A percentile compares a stretch with the other conserved stretches of the same genome.
phyloP scores from a whole-genome alignment of 1,139 yeast species.

The Yamadazyma siamensis region DNA sequence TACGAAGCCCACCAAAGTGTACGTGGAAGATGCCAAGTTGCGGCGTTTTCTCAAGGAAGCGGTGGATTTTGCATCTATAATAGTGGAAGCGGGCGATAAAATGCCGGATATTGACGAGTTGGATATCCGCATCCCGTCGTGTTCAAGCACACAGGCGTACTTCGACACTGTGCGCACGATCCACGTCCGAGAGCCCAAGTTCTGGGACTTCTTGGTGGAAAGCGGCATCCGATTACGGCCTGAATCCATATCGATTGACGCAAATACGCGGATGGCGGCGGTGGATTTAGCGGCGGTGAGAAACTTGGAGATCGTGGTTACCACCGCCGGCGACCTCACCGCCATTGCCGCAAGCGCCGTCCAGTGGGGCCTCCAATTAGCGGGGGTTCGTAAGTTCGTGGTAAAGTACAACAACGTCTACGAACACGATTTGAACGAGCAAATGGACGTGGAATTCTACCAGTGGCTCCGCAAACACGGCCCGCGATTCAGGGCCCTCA shows the following conservation, averaged over 20 bases:
- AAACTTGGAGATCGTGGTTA: slow-evolving; percentile 7
- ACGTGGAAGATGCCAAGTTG: slow-evolving; percentile 7
- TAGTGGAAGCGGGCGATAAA: slow-evolving; percentile 7
- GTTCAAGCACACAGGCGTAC: slow-evolving; percentile 1
- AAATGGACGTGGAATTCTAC: slow-evolving; percentile 9
- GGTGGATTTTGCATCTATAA: slow-evolving; percentile 6
- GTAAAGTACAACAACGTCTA: slow-evolving; percentile 7
- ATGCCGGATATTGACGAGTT: slow-evolving; percentile 7
- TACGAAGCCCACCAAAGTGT: slow-evolving; percentile 6
- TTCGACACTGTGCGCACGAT: slow-evolving; percentile 2
- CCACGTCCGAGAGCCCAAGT: slow-evolving; percentile 2
- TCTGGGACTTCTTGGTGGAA: slow-evolving; percentile 4
- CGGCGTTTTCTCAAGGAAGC: slow-evolving; percentile 6
- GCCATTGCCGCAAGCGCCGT: too few relatives aligned
- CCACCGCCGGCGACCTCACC: slow-evolving; percentile 2
- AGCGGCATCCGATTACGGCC: slow-evolving; percentile 4
- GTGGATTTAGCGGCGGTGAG: slow-evolving; percentile 4
- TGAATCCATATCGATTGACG: slow-evolving; percentile 6
- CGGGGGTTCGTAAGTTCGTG: slow-evolving; percentile 7
- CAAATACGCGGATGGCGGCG: slow-evolving; percentile 3
- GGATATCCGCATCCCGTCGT: slow-evolving; percentile 7
- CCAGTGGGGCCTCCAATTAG: slow-evolving; percentile 4
- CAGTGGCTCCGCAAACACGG: slow-evolving; percentile 7
- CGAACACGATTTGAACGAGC: slow-evolving; percentile 10
- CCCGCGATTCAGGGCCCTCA: slow-evolving; percentile 3